Evolutionary conservation across 257 asterid species (phyloP).

Genomic region (Nicotiana undulata): DNA sequence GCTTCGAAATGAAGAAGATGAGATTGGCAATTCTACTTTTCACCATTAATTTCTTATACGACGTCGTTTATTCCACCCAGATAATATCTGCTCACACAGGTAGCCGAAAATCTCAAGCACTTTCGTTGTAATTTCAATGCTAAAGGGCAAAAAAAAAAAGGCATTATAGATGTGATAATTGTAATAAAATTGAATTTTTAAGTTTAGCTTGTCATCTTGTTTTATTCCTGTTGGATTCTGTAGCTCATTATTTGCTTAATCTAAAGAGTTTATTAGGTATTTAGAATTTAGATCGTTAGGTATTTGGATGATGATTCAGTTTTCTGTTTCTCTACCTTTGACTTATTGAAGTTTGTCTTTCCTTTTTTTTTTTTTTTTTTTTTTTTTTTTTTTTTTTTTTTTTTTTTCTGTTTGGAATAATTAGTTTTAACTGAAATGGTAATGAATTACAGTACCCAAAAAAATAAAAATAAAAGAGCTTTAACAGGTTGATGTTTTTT

Average conservation of each 20-base stretch:
- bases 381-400: not conserved
- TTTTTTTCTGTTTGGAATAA: not conserved
- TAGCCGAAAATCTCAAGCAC: not conserved
- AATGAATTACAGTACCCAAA: not conserved
- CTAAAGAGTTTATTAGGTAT: not conserved
- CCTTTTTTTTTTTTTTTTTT: not conserved
- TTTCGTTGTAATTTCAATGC: not conserved
- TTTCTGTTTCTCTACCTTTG: not conserved
- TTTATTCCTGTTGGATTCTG: not conserved
- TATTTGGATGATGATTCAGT: not conserved
- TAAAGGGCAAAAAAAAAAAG: not conserved
- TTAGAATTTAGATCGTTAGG: not conserved
- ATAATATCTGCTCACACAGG: slow-evolving; percentile 23
- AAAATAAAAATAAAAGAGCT: not conserved
- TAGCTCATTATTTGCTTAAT: not conserved
- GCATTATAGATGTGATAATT: not conserved
- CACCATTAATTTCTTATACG: slow-evolving; percentile 3
- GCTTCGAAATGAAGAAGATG: slow-evolving; percentile 14
- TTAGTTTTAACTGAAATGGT: not conserved
- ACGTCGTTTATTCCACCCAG: slow-evolving; percentile 16
- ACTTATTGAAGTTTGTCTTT: not conserved
- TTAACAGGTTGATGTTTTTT: not conserved
- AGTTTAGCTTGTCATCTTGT: not conserved
- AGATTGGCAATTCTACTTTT: slow-evolving; percentile 12
- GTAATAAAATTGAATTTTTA: not conserved